Conservation (phyloP, 805 yeast genomes). For the Starmerella kuoi region DNA sequence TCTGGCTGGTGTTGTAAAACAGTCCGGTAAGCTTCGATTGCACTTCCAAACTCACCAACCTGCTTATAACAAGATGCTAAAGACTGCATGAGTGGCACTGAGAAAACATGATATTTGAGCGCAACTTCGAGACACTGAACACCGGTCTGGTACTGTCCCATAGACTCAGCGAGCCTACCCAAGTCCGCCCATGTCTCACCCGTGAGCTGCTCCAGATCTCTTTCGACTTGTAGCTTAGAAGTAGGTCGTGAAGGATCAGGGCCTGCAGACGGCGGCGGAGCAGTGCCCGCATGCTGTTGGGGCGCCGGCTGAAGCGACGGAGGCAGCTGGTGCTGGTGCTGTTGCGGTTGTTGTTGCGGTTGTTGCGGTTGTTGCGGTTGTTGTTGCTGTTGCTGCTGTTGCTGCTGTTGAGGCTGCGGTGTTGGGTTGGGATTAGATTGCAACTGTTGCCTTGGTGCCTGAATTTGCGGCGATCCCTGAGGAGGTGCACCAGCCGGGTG, state of each 20-base stretch:
- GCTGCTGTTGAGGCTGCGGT: neutral
- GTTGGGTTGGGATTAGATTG: neutral
- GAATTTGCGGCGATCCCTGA: neutral
- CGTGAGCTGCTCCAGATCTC: conserved; percentile 29
- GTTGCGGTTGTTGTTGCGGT: conserved; percentile 11
- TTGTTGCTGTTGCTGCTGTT: neutral
- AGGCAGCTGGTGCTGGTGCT: conserved; percentile 10
- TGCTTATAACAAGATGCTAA: conserved; percentile 81
- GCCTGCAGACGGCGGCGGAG: conserved; percentile 3
- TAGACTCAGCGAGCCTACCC: conserved; percentile 77
- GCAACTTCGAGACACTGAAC: conserved; percentile 81
- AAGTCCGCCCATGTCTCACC: conserved; percentile 70
- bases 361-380: neutral
- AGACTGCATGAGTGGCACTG: conserved; percentile 72
- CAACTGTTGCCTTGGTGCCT: neutral
- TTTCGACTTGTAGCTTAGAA: conserved; percentile 1
- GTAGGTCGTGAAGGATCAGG: neutral
- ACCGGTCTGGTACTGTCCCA: conserved; percentile 83
- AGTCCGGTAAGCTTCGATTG: conserved; percentile 85
- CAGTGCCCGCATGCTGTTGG: conserved; percentile 10
- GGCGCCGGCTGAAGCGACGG: conserved; percentile 13
- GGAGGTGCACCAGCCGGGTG: too few species aligned
- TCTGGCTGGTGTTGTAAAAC: conserved; percentile 72
- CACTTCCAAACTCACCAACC: conserved; percentile 81
- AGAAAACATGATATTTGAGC: conserved; percentile 71